Evolutionary conservation across 148 eudicot genomes (phyloP), one percentile per base, ranked within the genome.

Genomic region (Heliosperma pusillum): DNA sequence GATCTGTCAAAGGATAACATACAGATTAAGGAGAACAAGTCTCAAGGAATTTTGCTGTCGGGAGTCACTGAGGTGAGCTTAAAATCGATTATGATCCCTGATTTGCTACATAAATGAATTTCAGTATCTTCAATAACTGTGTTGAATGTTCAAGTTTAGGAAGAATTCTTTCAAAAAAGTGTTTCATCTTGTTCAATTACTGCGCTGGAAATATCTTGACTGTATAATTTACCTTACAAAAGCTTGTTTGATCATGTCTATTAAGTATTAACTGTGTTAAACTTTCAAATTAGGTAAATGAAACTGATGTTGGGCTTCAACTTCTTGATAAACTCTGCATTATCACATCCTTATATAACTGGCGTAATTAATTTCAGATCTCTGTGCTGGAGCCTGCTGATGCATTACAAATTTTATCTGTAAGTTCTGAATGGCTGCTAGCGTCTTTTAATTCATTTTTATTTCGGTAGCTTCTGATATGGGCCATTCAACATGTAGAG

Each of bases 1-100:
- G 98, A 93, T 84, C 80, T 88, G 75, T 85, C 98, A 27, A 91
- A 90, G 86, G 98, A 94, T 80, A 91, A 94, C 81, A 82, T 94
- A 69, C 89, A 85, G 75, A 89, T 94, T 60, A 94, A 89, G 86
- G 98, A 94, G 85, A 86, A 81, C 78, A 94, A 88, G 87, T 75
- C 74, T 66, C 89, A 86, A 56, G 98, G 95, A 47, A 89, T 93
- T 74, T 25, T 87, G 65, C 69, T 93, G 74, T 82, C 81, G 79
- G 98, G 97, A 69, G 94, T 78, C 40, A 89, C 98, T 45, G 97
- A 91, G 86, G 97, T 86, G 80, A 84, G 83, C 44, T 40, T 76
- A 50, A 21, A 44, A 56, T 71, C 21, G 12, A 30, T 66, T 20
- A 15, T 30, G 21, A 26, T 26, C 11, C 55, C 55, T 61, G 9